A percentile compares a stretch with the other conserved stretches of the same genome.
phyloP scores from a whole-genome alignment of 352 stramenopile species.

The Phytophthora gonapodyides region DNA sequence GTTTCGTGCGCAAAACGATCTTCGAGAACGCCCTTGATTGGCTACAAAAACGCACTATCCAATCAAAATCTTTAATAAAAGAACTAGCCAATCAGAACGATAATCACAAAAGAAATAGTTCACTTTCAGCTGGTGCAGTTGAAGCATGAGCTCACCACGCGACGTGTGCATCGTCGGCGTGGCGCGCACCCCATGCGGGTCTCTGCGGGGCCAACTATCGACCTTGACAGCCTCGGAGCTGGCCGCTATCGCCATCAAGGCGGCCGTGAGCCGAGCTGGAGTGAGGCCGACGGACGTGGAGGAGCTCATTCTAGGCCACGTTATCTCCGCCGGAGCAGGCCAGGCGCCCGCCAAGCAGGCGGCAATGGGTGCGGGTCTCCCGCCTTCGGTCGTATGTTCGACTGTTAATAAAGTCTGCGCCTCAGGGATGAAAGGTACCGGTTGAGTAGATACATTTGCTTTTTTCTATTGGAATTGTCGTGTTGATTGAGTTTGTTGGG shows the following conservation, averaged over 20 bases:
- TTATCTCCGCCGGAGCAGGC: constrained; percentile 93
- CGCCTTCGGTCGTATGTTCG: constrained; percentile 88
- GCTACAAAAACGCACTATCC: not conserved
- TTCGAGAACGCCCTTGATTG: constrained; percentile 5
- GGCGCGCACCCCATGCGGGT: constrained; percentile 94
- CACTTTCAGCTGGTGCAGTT: not conserved
- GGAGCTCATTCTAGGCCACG: constrained; percentile 96
- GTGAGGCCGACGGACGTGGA: constrained; percentile 71
- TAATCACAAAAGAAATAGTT: too few species aligned
- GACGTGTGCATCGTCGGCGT: constrained; percentile 94
- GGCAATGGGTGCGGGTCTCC: constrained; percentile 69
- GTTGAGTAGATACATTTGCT: not conserved
- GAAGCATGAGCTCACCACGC: constrained; percentile 31
- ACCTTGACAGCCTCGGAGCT: constrained; percentile 90
- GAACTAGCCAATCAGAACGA: too few species aligned
- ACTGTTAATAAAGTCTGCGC: constrained; percentile 99
- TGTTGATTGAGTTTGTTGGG: not conserved
- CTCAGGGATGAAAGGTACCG: constrained; percentile 88
- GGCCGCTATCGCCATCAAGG: constrained; percentile 84
- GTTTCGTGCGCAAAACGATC: constrained; percentile 17
- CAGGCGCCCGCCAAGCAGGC: constrained; percentile 95
- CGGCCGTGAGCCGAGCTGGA: constrained; percentile 51
- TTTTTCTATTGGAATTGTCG: not conserved
- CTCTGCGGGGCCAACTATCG: constrained; percentile 90
- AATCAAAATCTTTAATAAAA: constrained; percentile 1